Base-by-base conservation (phyloP, 257 asterid genomes). In the Plectranthus barbatus region DNA sequence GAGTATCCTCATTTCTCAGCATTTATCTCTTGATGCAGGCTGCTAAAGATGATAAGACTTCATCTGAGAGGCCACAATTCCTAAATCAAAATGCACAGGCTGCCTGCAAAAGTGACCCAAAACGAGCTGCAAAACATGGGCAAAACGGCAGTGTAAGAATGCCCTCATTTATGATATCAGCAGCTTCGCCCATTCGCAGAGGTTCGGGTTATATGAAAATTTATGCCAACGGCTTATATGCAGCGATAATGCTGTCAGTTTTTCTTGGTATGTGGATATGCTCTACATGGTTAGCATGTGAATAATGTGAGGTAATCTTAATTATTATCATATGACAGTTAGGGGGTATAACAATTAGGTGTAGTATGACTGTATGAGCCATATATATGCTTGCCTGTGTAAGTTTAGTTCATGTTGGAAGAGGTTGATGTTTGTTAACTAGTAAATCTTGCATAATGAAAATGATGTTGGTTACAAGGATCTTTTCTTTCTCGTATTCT, bases 241-340 rank as follows among this genome's bases (percentile, higher is more conserved):
- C 74, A 10, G 66, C 81, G 14, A 8, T 84, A 49, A 57, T 68
- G 48, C 42, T 81, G 62, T 77, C 70, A 1, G 59, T 81, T 57
- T 70, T 70, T 40, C 59, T 84, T 0, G 79, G 79, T 52, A 24
- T 72, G 60, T 81, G 78, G 78, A 39, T 63, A 49, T 77, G 72
- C 60, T 54, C 36, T 49, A 23, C 62, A 44, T 48, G 60, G 67
- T 33, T 70, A 49, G 58, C 66, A 17, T 62, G 48, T 59, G 62
- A 44, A 18, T 42, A 12, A 4, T 20, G 23, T 34, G 34, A 19
- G 23, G 46, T 17, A 45, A 47, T 46, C 56, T 29, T 34, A 31
- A 33, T 50, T 48, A 15, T 48, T 61, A 47, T 47, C 48, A 20
- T 49, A 39, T 23, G n/a, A 41, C 51, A 42, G 18, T 6, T 12